Evolutionary conservation across 1,284 basidiomycete species (phyloP), one percentile per base, ranked within the genome.

Genomic region (Pseudozyma thailandica): DNA sequence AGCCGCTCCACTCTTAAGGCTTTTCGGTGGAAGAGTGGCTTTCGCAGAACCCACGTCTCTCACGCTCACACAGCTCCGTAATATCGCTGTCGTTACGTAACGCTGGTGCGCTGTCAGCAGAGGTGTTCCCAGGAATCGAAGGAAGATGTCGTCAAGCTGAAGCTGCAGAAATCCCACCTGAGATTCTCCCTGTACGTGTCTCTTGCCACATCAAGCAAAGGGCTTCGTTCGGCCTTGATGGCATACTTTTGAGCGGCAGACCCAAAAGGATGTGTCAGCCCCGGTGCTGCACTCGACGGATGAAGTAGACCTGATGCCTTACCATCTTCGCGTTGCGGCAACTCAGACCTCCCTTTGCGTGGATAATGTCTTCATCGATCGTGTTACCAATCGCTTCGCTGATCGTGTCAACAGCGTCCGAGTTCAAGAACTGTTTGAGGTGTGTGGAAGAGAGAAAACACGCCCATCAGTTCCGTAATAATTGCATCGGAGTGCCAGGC

Each of bases 181-280:
- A 93, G 86, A 71, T 94, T 94, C 81, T 96, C 94, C 75, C 90
- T 91, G 84, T 91, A 84, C 0, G 94, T 94, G 79, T 92, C 91
- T 8, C 94, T 88, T 1, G 94, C 94, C 4, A 97, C 91, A 70
- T 97, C 94, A 12, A 98, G 88, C 10, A 95, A 86, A 20, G 88
- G 88, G 70, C 93, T 91, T 72, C 87, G 88, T 62, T 91, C 90
- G 1, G 91, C 90, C 82, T 89, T 91, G 44, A 94, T 90, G 0
- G 93, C 92, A 83, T 93, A 95, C 72, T 74, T 23, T 23, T n/a
- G 23, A 13, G 6, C 26, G n/a, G n/a, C 33, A 7, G 8, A 46
- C 20, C 16, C 10, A 2, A 49, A 15, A 26, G 4, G n/a, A 6
- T n/a, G n/a, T 26, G 26, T 50, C 10, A 33, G 42, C 16, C 21